Base-by-base conservation (phyloP, 352 stramenopile genomes). In the Albugo laibachii region DNA sequence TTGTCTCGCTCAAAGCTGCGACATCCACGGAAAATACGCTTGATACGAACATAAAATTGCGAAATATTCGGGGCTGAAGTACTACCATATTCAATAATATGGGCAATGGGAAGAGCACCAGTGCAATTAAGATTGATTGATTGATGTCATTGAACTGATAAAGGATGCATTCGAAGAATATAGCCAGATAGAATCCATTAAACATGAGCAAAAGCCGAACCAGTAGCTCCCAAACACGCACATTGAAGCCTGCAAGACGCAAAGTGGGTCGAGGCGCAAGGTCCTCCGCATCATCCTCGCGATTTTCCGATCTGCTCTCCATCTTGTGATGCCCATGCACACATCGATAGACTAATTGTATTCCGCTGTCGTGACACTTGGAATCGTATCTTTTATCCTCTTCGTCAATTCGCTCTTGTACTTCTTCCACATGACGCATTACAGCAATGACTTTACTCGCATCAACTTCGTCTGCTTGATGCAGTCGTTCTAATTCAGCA, bases 141-240 rank as follows among this genome's bases (percentile, higher is more conserved):
- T 43, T 37, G 27, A 53, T 57, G 14, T 47, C 20, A 6, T 60
- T 48, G 21, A 70, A 58, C n/a, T 80, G 54, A 52, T 80, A 82
- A 14, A 81, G 52, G 0, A 78, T 56, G 39, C 73, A 85, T 46
- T 83, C 68, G 13, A 67, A 49, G 14, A 83, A 52, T 13, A 83
- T 54, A 18, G 65, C 70, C 14, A 68, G 49, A 56, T 72, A 83
- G 35, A 85, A 69, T 0, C 62, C 73, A 45, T 85, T 85, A 15
- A 85, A 54, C 52, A 85, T 78, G 13, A 85, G 42, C 16, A 80
- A 45, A 15, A 64, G 44, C 47, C 79, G 73, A 40, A 84, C 59
- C 1, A 52, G 15, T 18, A 84, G 69, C 20, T 84, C 65, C 66
- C 69, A 80, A 11, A 43, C 8, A 24, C 16, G 16, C 38, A 19